A percentile compares a stretch with the other conserved stretches of the same genome.
phyloP scores from a whole-genome alignment of 225 moss, liverwort and hornwort species.

The Ulota crispa region DNA sequence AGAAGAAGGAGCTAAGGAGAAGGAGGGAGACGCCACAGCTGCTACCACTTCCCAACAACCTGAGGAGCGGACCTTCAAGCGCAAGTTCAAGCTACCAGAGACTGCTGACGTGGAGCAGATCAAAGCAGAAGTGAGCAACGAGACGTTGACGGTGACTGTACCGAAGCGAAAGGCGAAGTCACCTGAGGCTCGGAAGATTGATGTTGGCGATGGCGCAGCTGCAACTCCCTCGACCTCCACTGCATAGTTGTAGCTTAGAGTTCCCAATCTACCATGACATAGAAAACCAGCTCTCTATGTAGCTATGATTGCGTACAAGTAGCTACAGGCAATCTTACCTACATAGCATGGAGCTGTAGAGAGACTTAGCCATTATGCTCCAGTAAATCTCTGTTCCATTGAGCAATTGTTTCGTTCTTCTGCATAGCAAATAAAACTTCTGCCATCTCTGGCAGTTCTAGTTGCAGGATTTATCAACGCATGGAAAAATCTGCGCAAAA shows the following conservation, averaged over 20 bases:
- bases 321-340: not conserved
- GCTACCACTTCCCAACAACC: not conserved
- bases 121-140: slow-evolving; percentile 9
- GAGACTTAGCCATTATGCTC: not conserved
- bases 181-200: not conserved
- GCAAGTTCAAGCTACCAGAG: slow-evolving; percentile 28
- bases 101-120: slow-evolving; percentile 21
- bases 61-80: slow-evolving; percentile 12
- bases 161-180: slow-evolving; percentile 12
- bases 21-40: not conserved
- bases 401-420: not conserved
- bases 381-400: not conserved
- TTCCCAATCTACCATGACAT: not conserved
- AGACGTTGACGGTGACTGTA: slow-evolving; percentile 22
- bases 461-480: not conserved
- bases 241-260: not conserved
- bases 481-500: not conserved
- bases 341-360: not conserved
- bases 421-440: not conserved
- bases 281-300: not conserved
- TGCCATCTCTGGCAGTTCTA: not conserved
- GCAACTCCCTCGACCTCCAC: not conserved
- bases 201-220: not conserved
- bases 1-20: not conserved
- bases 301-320: not conserved